A percentile compares a stretch with the other conserved stretches of the same genome.
Conservation (phyloP, 129 eudicot species). For the Flaveria trinervia region DNA sequence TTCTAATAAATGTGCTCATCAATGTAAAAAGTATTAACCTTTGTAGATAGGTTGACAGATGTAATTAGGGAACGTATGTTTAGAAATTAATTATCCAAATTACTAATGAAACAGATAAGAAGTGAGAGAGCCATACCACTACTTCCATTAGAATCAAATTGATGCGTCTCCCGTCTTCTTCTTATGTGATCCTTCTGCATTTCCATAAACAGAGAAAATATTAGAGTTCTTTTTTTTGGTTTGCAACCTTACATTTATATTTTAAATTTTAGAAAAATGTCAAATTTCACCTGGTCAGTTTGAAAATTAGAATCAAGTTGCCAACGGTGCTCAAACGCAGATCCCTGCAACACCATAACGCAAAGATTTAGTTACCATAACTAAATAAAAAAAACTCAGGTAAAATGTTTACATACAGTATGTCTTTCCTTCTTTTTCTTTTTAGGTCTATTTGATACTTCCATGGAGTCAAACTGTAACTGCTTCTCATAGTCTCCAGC, state of each 20-base stretch:
- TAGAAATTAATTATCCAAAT: constrained; percentile 1
- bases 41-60: not conserved
- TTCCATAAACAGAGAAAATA: constrained; percentile 19
- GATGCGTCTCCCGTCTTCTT: constrained; percentile 73
- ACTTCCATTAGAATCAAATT: constrained; percentile 71
- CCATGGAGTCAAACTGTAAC: constrained; percentile 59
- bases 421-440: constrained; percentile 88
- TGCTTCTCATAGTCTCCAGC: constrained; percentile 71
- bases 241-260: not conserved
- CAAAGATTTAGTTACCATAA: not conserved
- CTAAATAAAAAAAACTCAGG: not conserved
- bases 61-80: not conserved
- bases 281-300: constrained; percentile 69
- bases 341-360: constrained; percentile 49
- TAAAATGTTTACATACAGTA: constrained; percentile 46
- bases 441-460: constrained; percentile 72
- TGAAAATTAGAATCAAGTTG: constrained; percentile 64
- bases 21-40: not conserved
- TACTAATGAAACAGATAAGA: constrained; percentile 4
- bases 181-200: constrained; percentile 70
- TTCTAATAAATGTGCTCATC: not conserved
- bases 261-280: not conserved
- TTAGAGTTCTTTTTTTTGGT: not conserved
- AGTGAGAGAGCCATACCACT: constrained; percentile 55
- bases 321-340: constrained; percentile 73